phyloP scores from a whole-genome alignment of 257 asterid genomes.

The Solanum neorickii region DNA sequence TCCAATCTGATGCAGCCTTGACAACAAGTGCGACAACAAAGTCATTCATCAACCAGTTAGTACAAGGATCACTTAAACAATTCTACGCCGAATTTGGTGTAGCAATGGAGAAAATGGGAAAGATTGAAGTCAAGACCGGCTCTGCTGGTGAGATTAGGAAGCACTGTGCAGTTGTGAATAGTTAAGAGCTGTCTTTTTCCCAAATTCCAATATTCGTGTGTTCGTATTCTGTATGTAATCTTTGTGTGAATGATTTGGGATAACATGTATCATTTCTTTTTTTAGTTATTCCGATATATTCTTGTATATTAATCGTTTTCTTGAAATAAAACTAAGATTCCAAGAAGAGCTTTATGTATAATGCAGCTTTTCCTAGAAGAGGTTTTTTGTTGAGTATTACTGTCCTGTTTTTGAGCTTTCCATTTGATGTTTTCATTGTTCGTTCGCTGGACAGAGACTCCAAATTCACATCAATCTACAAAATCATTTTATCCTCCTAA shows the following conservation, averaged over 20 bases:
- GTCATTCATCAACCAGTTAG: not conserved
- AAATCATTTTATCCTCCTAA: too few species aligned
- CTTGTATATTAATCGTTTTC: not conserved
- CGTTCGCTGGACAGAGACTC: too few species aligned
- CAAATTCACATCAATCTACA: too few species aligned
- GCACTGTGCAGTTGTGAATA: not conserved
- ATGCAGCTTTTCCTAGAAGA: too few species aligned
- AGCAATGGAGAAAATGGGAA: not conserved
- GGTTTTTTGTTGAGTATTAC: not conserved
- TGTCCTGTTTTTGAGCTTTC: not conserved
- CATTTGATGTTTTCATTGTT: not conserved
- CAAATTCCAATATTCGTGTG: not conserved
- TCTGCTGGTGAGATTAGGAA: not conserved
- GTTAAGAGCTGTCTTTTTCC: not conserved
- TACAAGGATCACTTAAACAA: not conserved
- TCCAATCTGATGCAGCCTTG: constrained; percentile 38
- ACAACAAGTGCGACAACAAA: not conserved
- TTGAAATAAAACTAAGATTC: not conserved
- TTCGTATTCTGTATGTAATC: not conserved
- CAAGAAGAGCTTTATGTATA: not conserved
- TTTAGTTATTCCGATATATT: not conserved
- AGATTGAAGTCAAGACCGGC: not conserved
- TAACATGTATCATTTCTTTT: not conserved
- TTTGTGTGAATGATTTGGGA: not conserved
- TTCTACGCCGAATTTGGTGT: not conserved